Base-by-base conservation (phyloP, 345 rosid genomes). In the Physaria fendleri region DNA sequence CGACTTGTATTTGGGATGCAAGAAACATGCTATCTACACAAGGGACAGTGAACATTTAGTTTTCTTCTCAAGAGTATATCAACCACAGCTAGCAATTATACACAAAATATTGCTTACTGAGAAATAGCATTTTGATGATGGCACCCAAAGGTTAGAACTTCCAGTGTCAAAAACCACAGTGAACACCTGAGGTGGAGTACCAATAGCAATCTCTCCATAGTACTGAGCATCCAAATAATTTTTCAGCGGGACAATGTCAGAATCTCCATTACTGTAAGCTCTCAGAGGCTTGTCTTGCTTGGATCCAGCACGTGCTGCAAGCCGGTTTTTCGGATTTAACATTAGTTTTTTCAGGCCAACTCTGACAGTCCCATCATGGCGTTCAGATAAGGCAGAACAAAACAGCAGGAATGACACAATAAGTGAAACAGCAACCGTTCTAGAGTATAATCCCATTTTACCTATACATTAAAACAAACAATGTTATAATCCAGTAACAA, bases 91-190 rank as follows among this genome's bases (percentile, higher is more conserved):
- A 21, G 11, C 47, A 63, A 56, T 2, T 52, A 47, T 41, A 40
- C 41, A 71, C 22, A 17, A 32, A 38, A 33, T 17, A 9, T 20
- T 65, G 42, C 88, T 84, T 56, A 92, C 96, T 51, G 93, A 88
- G 65, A 86, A 81, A 61, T 77, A 72, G 74, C 98, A 92, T 65
- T 83, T 79, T 12, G 95, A 51, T 27, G 98, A 92, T 27, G 98
- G 95, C 64, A 92, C 95, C 95, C 95, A 92, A 25, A 88, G 74
- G 69, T 92, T 88, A 51, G 98, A 78, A 77, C 98, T 92, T 29
- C 91, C 97, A 0, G n/a, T n/a, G n/a, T n/a, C n/a, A n/a, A n/a
- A n/a, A n/a, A n/a, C n/a, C n/a, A n/a, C n/a, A n/a, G n/a, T n/a
- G n/a, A n/a, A n/a, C n/a, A n/a, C n/a, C n/a, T n/a, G n/a, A n/a